Base-by-base conservation (phyloP, 2,329 filamentous ascomycete species). In the Penicillium polonicum region DNA sequence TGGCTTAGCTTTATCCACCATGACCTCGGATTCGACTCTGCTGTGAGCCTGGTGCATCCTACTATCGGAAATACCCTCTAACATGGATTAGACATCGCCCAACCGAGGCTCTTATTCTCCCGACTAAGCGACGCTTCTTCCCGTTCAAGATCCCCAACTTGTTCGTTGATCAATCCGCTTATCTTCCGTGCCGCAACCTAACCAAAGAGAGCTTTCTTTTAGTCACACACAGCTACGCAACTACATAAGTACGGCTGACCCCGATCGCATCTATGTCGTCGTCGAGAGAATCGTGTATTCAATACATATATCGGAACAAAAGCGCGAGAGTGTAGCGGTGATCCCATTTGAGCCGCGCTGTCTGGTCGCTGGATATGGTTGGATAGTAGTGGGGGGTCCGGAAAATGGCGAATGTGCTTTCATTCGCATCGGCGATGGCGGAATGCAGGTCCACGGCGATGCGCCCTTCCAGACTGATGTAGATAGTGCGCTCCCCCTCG, bases 391-490 rank as follows among this genome's bases (percentile, higher is more conserved):
- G 46, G 94, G 93, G 46, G 93, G 93, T 41, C 82, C 83, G 58
- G 89, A 96, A 68, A 85, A 86, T 64, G 94, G 94, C 57, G 89
- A 95, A 70, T 96, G 96, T 70, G 88, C 90, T 31, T 87, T 91
- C 55, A 88, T 96, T 68, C 86, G 84, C 64, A 79, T 92, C 43
- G 67, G 73, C 60, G 69, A 75, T 48, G 60, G 61, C 55, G 69
- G 70, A 70, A 60, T 67, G 75, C 76, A 63, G 68, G 72, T 52
- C 65, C 72, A 68, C 53, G 72, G 69, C 59, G 77, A 72, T 63
- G 71, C 69, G 46, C 74, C 76, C 45, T 70, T 62, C 39, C 63
- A 62, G 60, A 67, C 62, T 51, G 82, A 85, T 61, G 80, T 86
- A 25, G 85, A 88, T 70, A 78, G 80, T 53, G 77, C 83, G 50